These are phyloP conservation scores for Metschnikowia corniflorae DNA, from an alignment of 805 yeast genomes.

Conservation along the genomic window DNA sequence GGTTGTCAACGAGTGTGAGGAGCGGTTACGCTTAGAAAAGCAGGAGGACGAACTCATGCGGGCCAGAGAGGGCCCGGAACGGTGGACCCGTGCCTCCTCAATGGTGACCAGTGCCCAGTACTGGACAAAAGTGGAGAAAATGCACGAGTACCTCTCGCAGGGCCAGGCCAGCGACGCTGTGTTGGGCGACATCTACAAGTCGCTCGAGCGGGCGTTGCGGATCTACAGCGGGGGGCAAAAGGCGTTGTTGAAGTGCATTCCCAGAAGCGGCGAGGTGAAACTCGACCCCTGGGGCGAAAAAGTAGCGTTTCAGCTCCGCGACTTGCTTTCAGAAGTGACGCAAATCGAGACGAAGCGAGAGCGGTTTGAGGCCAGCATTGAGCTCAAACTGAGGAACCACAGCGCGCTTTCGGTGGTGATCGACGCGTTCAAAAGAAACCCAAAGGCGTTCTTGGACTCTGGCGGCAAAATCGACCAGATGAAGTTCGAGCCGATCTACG, in stretches of 20 bases:
- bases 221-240: constrained; percentile 42
- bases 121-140: constrained; percentile 37
- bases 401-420: constrained; percentile 53
- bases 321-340: constrained; percentile 26
- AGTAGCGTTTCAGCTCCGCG: constrained; percentile 35
- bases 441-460: constrained; percentile 13
- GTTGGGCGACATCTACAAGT: constrained; percentile 43
- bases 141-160: constrained; percentile 48
- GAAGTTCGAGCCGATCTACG: constrained; percentile 37
- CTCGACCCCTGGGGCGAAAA: constrained; percentile 30
- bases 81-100: constrained; percentile 54
- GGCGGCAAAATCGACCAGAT: constrained; percentile 24
- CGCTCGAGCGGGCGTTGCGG: constrained; percentile 46
- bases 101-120: constrained; percentile 40
- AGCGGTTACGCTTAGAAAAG: constrained; percentile 46
- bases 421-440: constrained; percentile 37
- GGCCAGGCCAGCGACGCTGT: constrained; percentile 62
- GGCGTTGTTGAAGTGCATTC: constrained; percentile 33
- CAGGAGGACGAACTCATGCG: constrained; percentile 54
- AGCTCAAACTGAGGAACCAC: constrained; percentile 43
- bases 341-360: constrained; percentile 35
- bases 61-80: constrained; percentile 46
- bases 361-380: constrained; percentile 39
- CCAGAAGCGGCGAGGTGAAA: constrained; percentile 34
- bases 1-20: constrained; percentile 44